Conservation (phyloP, 345 rosid species). For the Draba incana region DNA sequence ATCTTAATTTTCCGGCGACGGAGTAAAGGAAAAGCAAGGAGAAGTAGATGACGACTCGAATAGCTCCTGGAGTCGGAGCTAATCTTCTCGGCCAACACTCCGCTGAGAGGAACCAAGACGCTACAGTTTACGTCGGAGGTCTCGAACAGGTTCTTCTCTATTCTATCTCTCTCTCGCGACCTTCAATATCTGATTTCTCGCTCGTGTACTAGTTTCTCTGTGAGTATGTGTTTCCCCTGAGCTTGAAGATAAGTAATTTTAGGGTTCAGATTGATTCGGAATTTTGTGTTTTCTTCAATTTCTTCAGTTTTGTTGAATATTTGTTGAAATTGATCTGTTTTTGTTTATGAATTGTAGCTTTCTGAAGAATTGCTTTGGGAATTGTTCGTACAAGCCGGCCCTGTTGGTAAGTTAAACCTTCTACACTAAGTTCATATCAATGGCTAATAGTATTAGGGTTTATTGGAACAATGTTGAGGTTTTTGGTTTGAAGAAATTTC, state of each 20-base stretch:
- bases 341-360: constrained; percentile 44
- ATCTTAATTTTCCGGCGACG: constrained; percentile 23
- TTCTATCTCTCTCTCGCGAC: not conserved
- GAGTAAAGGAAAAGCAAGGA: not conserved
- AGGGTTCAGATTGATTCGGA: constrained; percentile 26
- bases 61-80: constrained; percentile 98
- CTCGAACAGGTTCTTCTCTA: constrained; percentile 67
- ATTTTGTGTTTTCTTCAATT: not conserved
- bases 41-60: constrained; percentile 77
- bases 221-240: not conserved
- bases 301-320: not conserved
- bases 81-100: constrained; percentile 98
- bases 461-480: not conserved
- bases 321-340: constrained; percentile 8
- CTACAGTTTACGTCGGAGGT: constrained; percentile 92
- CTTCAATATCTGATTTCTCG: not conserved
- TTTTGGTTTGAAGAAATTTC: too few relatives aligned
- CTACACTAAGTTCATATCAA: not conserved
- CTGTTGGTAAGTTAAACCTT: constrained; percentile 65
- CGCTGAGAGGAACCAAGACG: constrained; percentile 96
- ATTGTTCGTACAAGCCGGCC: constrained; percentile 95
- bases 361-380: constrained; percentile 97
- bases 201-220: not conserved
- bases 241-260: not conserved
- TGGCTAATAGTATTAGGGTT: not conserved